A percentile compares a stretch with the other conserved stretches of the same genome.
phyloP scores from a whole-genome alignment of 1,284 basidiomycete species.

The Microbotryum intermedium region DNA sequence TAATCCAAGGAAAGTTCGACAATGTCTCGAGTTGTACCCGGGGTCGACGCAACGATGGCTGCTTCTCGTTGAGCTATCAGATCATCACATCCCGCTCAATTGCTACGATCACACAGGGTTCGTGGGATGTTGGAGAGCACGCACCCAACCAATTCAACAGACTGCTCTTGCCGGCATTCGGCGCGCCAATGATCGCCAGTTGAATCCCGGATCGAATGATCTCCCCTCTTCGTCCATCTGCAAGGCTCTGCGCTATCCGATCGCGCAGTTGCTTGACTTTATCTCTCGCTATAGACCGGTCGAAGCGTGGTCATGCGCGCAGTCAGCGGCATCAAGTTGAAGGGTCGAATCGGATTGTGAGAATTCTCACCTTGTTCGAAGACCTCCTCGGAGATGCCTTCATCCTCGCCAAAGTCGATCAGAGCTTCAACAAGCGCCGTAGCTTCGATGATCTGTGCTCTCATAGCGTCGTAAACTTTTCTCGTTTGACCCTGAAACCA shows the following conservation, averaged over 20 bases:
- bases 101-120: too few relatives aligned
- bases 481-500: constrained; percentile 52
- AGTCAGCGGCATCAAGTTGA: background rate
- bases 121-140: constrained; percentile 16
- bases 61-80: constrained; percentile 66
- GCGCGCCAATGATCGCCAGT: constrained; percentile 77
- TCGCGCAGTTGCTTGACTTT: constrained; percentile 41
- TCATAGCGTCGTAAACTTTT: constrained; percentile 54
- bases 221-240: constrained; percentile 65
- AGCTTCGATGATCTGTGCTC: constrained; percentile 57
- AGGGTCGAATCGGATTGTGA: constrained; percentile 6
- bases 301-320: background rate
- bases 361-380: constrained; percentile 51
- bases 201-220: constrained; percentile 70
- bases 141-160: constrained; percentile 71
- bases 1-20: constrained; percentile 74
- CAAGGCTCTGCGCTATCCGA: constrained; percentile 51
- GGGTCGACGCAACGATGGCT: constrained; percentile 73
- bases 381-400: constrained; percentile 69
- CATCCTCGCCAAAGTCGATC: constrained; percentile 84
- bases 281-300: constrained; percentile 1
- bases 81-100: too few relatives aligned
- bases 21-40: constrained; percentile 80
- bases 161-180: constrained; percentile 81
- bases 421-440: constrained; percentile 72